A percentile compares a stretch with the other conserved stretches of the same genome.
Conservation (phyloP, 768 basidiomycete species). For the Lanmaoa rubissima region DNA sequence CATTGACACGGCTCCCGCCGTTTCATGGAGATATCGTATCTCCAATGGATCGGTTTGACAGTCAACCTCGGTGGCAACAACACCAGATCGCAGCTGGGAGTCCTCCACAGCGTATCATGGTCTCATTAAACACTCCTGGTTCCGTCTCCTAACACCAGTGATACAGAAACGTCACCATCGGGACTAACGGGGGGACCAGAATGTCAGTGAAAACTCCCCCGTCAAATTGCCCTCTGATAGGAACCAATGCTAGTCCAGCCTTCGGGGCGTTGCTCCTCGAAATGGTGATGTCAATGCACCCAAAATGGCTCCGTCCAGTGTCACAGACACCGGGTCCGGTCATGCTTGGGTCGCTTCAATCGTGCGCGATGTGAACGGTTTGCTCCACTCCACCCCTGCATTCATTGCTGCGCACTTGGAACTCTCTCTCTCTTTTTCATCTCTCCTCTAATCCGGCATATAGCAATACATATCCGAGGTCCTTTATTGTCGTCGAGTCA, state of each 20-base stretch:
- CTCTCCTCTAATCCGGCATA: conserved; percentile 6
- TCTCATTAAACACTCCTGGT: neutral
- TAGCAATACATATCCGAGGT: conserved; percentile 13
- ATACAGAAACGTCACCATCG: neutral
- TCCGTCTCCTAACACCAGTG: neutral
- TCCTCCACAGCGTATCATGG: neutral
- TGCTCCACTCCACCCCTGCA: conserved; percentile 8
- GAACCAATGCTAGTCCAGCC: conserved; percentile 1
- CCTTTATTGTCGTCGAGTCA: conserved; percentile 11
- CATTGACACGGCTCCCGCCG: neutral
- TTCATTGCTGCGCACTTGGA: conserved; percentile 6
- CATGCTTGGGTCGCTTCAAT: neutral
- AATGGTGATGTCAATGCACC: conserved; percentile 11
- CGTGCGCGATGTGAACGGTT: conserved; percentile 1
- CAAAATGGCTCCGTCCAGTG: neutral
- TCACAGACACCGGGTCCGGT: neutral
- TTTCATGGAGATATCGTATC: neutral
- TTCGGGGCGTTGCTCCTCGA: neutral
- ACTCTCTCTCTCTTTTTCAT: neutral
- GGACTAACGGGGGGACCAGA: neutral
- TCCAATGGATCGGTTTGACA: too few relatives aligned
- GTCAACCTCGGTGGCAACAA: neutral
- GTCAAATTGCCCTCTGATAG: neutral
- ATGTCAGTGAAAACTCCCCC: too few relatives aligned
- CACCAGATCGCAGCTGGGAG: neutral